Conservation (phyloP, 306 rosid species). For the Malus asiatica region DNA sequence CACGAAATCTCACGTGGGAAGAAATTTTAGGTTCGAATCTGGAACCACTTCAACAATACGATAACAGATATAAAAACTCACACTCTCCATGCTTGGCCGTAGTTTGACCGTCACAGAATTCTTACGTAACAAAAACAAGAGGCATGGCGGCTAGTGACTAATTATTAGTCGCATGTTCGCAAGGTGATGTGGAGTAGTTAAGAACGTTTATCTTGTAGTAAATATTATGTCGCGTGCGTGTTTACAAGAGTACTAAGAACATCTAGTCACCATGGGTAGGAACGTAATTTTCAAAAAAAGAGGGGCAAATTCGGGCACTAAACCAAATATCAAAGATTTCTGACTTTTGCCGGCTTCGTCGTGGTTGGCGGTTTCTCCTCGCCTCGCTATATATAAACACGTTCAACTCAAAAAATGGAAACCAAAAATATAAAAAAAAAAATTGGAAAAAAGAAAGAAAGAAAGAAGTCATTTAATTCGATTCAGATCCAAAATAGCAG, state of each 20-base stretch:
- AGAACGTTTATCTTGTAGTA: too few relatives aligned
- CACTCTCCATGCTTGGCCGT: not conserved
- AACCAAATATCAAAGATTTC: conserved; percentile 5
- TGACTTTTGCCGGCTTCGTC: conserved; percentile 23
- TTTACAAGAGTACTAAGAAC: too few relatives aligned
- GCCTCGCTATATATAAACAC: conserved; percentile 20
- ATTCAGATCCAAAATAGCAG: conserved; percentile 35
- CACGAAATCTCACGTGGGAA: too few relatives aligned
- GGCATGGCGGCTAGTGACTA: too few relatives aligned
- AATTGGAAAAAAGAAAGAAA: too few relatives aligned
- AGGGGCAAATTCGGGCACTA: conserved; percentile 13
- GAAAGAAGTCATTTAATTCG: not conserved
- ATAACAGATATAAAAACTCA: not conserved
- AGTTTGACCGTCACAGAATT: not conserved
- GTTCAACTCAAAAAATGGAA: conserved; percentile 19
- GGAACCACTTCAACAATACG: too few relatives aligned
- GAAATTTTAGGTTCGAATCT: too few relatives aligned
- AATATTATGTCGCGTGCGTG: too few relatives aligned
- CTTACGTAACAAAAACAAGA: too few relatives aligned
- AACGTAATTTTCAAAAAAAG: not conserved
- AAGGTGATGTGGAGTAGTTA: too few relatives aligned
- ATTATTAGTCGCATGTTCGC: too few relatives aligned
- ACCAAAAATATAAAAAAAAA: not conserved
- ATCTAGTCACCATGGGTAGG: not conserved
- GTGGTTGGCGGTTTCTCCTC: conserved; percentile 61